Conservation (phyloP, 352 stramenopile species). For the Phytophthora tubulina region DNA sequence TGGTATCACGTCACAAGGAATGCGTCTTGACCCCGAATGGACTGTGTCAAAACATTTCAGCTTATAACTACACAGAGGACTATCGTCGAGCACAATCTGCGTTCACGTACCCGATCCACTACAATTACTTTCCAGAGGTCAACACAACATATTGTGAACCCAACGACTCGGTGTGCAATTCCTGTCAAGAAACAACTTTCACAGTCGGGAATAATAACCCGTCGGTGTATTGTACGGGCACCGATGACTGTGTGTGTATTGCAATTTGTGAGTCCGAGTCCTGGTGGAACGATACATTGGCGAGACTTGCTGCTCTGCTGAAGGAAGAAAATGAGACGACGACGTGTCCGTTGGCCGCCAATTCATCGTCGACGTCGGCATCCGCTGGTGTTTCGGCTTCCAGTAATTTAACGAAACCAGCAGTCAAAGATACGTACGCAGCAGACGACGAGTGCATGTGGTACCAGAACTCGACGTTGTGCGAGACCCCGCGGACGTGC, state of each 20-base stretch:
- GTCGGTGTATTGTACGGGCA: conserved; percentile 60
- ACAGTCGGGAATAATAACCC: conserved; percentile 48
- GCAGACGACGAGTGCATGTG: conserved; percentile 61
- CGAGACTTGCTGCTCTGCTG: conserved; percentile 39
- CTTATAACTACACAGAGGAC: conserved; percentile 61
- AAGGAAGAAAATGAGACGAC: conserved; percentile 28
- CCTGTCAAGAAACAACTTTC: conserved; percentile 52
- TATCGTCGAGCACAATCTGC: conserved; percentile 52
- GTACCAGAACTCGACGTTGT: conserved; percentile 72
- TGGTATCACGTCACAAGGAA: conserved; percentile 27
- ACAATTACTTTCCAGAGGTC: conserved; percentile 67
- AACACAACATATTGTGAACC: conserved; percentile 68
- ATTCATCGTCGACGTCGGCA: conserved; percentile 39
- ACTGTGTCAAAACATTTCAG: conserved; percentile 49
- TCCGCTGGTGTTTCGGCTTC: conserved; percentile 14
- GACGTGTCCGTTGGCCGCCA: conserved; percentile 47
- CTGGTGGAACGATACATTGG: conserved; percentile 57
- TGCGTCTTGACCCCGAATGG: conserved; percentile 63
- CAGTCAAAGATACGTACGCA: conserved; percentile 49
- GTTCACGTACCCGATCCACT: conserved; percentile 51
- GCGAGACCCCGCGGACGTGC: conserved; percentile 53
- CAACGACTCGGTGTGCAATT: conserved; percentile 48
- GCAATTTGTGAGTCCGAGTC: conserved; percentile 56
- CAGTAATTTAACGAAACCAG: conserved; percentile 22
- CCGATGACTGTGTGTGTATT: conserved; percentile 58